Evolutionary conservation across 495 filamentous ascomycete genomes (phyloP), one percentile per base, ranked within the genome.

Genomic region (Aspergillus saccharolyticus): DNA sequence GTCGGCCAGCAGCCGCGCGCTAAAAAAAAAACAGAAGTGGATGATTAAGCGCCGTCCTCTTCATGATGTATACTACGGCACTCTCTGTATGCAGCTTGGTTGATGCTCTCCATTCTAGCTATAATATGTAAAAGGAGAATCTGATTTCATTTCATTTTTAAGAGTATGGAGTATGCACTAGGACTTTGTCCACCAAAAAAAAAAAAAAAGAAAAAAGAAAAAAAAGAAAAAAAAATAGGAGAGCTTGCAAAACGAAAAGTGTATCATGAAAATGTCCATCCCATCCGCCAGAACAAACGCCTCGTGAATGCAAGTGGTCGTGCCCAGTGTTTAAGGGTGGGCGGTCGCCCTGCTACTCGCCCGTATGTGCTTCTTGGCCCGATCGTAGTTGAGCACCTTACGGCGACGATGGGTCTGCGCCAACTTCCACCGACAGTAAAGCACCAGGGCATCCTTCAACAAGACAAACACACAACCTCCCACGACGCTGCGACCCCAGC

Each of bases 401-500:
- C 90, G 75, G 46, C 81, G 77, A 50, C 79, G 73, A 72, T 87
- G 84, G 53, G 83, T 83, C 70, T 86, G 81, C 33, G 87, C 90
- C 60, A 84, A 72, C 65, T 82, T 82, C 76, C 88, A 92, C 62
- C 87, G 83, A 49, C 83, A 83, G 67, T 90, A 94, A 7, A 94
- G 75, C 60, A 84, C 73, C 52, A 91, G 72, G 4, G 83, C 86
- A 68, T 96, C 90, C 62, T 87, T 89, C 7, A 91, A 66, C 19
- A 91, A 81, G 46, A 92, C 84, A 60, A 89, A 91, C 45, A 89
- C 74, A 67, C 89, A 93, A 0, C 90, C 90, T 14, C 90, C 90
- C 6, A 89, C 78, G 2, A 94, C 75, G 61, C 87, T 94, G 50
- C 90, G 79, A 8, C 89, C 90, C 86, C 90, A 94, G 21, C 80